phyloP scores from a whole-genome alignment of 768 basidiomycete genomes.

The Mycena indigotica region DNA sequence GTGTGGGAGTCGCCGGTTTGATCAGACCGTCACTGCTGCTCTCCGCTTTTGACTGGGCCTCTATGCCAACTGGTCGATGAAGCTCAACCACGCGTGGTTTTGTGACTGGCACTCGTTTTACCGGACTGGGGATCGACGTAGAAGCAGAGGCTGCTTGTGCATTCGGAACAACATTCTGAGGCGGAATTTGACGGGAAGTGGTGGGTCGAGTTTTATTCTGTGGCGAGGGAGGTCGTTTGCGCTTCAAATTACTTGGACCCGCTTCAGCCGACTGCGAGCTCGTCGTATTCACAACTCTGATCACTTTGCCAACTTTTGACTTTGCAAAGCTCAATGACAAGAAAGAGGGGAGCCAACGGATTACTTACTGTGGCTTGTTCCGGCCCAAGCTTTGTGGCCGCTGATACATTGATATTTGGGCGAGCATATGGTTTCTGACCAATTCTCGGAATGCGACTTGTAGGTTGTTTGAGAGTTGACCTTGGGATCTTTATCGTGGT shows the following conservation, averaged over 20 bases:
- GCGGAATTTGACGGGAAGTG: constrained; percentile 15
- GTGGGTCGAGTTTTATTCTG: constrained; percentile 14
- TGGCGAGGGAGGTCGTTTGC: constrained; percentile 39
- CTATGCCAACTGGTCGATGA: constrained; percentile 4
- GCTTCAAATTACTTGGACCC: constrained; percentile 35
- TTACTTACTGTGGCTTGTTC: constrained; percentile 11
- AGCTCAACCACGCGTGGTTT: constrained; percentile 24
- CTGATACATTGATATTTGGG: constrained; percentile 25
- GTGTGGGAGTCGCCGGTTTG: constrained; percentile 8
- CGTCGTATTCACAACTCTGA: constrained; percentile 6
- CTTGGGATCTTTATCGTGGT: constrained; percentile 35
- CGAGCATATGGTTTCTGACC: constrained; percentile 60
- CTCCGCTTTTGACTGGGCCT: background rate
- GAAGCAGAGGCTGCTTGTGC: background rate
- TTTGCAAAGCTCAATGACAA: background rate
- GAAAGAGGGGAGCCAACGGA: background rate
- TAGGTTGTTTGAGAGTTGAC: constrained; percentile 52
- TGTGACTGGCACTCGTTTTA: constrained; percentile 10
- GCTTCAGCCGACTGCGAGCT: constrained; percentile 13
- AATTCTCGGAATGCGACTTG: constrained; percentile 65
- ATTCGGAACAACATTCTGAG: constrained; percentile 15
- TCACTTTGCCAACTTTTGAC: constrained; percentile 3
- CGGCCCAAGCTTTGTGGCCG: constrained; percentile 5
- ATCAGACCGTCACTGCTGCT: constrained; percentile 3
- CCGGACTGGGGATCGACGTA: constrained; percentile 7